Evolutionary conservation across 148 eudicot genomes (phyloP).

Genomic region (Fagopyrum esculentum): DNA sequence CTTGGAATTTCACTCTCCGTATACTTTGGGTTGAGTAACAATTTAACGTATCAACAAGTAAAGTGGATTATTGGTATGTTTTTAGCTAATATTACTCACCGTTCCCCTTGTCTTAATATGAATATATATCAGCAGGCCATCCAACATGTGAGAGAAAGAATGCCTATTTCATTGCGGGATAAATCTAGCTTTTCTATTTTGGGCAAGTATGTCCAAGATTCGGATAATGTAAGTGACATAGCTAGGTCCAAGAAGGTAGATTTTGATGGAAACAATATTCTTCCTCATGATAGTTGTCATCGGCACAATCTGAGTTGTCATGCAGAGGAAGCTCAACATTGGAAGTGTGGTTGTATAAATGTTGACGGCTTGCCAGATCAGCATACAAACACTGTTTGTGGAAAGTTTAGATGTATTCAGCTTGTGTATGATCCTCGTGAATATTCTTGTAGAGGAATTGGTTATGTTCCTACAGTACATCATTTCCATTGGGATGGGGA

Average conservation of each 20-base stretch:
- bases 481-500: slow-evolving; percentile 50
- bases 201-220: slow-evolving; percentile 44
- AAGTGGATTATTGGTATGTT: background rate
- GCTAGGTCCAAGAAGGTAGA: slow-evolving; percentile 17
- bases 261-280: slow-evolving; percentile 12
- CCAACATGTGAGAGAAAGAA: slow-evolving; percentile 33
- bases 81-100: background rate
- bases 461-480: slow-evolving; percentile 54
- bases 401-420: slow-evolving; percentile 40
- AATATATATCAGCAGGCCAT: slow-evolving; percentile 41
- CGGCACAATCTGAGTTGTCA: slow-evolving; percentile 12
- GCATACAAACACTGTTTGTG: slow-evolving; percentile 18
- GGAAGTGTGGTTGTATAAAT: slow-evolving; percentile 33
- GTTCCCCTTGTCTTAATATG: background rate
- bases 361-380: slow-evolving; percentile 28
- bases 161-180: slow-evolving; percentile 63
- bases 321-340: slow-evolving; percentile 19
- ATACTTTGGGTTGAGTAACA: background rate
- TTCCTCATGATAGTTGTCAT: slow-evolving; percentile 10
- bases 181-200: slow-evolving; percentile 51
- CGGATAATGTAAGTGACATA: slow-evolving; percentile 18
- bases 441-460: slow-evolving; percentile 23
- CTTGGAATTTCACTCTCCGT: background rate
- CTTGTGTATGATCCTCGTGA: slow-evolving; percentile 28
- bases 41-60: background rate